These are phyloP conservation scores for Hordeum marinum DNA, from an alignment of 176 grass and related monocot species.

Conservation along the genomic window DNA sequence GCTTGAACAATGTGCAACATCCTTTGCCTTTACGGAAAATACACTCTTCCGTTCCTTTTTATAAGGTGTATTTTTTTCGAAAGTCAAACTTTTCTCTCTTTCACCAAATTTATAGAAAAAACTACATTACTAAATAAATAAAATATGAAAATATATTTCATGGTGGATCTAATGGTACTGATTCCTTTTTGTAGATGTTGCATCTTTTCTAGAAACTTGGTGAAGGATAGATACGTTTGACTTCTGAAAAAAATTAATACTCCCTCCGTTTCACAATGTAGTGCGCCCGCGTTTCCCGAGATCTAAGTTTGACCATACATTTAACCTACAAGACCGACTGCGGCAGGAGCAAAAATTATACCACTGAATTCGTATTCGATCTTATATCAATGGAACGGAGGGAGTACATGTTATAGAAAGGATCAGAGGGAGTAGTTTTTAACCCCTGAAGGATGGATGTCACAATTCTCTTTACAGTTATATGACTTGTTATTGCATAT, in stretches of 20 bases:
- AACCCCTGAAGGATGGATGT: neutral
- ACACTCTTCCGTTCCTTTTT: neutral
- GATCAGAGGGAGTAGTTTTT: neutral
- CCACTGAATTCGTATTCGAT: too few relatives aligned
- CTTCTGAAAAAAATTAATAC: neutral
- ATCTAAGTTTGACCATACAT: too few relatives aligned
- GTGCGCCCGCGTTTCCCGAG: too few relatives aligned
- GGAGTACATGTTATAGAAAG: neutral
- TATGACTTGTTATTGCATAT: slow-evolving; percentile 28
- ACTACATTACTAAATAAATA: neutral
- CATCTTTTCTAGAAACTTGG: neutral
- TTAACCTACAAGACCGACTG: too few relatives aligned
- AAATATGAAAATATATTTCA: neutral
- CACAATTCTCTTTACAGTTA: neutral
- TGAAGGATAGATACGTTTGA: neutral
- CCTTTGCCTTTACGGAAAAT: neutral
- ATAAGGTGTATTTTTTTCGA: neutral
- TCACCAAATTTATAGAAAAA: neutral
- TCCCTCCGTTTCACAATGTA: too few relatives aligned
- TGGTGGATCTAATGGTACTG: neutral
- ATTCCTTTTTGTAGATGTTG: neutral
- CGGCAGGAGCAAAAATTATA: too few relatives aligned
- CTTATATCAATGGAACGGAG: too few relatives aligned
- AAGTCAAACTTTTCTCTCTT: neutral
- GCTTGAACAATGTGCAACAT: neutral